Base-by-base conservation (phyloP, 106 monocot species). In the Dioscorea alata region DNA sequence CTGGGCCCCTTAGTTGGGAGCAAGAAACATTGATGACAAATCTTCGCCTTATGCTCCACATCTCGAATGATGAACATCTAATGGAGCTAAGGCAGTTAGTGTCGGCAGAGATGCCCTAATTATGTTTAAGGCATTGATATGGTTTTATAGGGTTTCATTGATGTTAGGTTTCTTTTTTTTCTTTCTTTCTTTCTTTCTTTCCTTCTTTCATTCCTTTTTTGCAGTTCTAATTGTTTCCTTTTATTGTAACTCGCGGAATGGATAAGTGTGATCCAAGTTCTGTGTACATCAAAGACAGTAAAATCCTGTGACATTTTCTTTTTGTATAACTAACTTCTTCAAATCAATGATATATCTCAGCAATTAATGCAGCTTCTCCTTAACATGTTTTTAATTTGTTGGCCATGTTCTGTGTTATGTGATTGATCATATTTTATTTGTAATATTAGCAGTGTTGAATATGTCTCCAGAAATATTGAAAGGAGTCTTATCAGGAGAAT, bases 1-100 rank as follows among this genome's bases (percentile, higher is more conserved):
- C 82, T 80, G 92, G 92, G 10, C 75, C 88, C 60, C 80, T 92
- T 57, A 92, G 85, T 76, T 92, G 92, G 92, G 88, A 88, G 61
- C 92, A 88, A 60, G 92, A 92, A 79, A 68, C 74, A 69, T 70
- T 92, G 68, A 57, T 92, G 71, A 80, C 92, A 23, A 80, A 92
- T 69, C 80, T 92, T n/a, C 88, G 92, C 12, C 57, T 78, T 75
- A 69, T 62, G 59, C 75, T 88, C 53, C 77, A 92, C 64, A 88
- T 92, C 67, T 88, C 92, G 58, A 82, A 80, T 78, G 85, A 92
- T 69, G 88, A 92, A 58, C 85, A 88, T 73, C 33, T 80, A 63
- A 67, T 59, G 48, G 85, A 88, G 74, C 49, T 92, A 50, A 88
- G 72, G 73, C 70, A 78, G 65, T 63, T 92, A 71, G 52, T 69